Percentiles rank a stretch among this genome's conserved stretches.
Conservation (phyloP, 2,329 filamentous ascomycete genomes). For the Raffaelea albimanens region DNA sequence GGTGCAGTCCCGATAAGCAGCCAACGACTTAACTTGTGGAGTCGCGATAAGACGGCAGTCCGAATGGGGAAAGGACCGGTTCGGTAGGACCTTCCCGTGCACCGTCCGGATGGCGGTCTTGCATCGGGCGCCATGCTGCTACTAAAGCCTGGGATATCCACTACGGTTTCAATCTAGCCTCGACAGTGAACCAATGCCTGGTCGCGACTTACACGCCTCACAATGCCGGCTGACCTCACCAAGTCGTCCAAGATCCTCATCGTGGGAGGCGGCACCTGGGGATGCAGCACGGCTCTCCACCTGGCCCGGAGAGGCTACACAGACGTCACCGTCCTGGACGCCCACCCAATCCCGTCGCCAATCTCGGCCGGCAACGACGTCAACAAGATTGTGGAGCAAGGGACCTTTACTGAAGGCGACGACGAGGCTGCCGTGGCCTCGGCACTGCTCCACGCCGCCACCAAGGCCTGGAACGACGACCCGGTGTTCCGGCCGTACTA, state of each 20-base stretch:
- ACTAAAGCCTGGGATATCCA: too few species aligned
- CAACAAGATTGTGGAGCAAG: neutral
- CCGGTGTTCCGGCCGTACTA: constrained; percentile 2
- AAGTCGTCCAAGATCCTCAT: neutral
- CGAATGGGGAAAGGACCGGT: neutral
- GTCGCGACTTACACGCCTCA: too few species aligned
- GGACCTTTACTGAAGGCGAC: neutral
- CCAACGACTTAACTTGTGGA: too few species aligned
- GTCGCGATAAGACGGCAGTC: neutral
- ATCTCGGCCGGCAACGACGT: constrained; percentile 1
- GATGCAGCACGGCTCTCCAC: constrained; percentile 2
- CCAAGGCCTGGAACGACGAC: neutral
- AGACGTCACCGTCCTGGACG: constrained; percentile 7
- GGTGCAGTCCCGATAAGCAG: too few species aligned
- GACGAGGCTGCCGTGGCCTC: neutral
- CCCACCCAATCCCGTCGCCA: neutral
- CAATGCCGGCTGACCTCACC: neutral
- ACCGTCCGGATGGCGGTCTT: too few species aligned
- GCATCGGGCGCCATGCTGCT: too few species aligned
- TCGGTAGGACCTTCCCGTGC: neutral
- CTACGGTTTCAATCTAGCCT: too few species aligned
- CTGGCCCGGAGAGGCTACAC: neutral
- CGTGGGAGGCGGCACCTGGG: neutral
- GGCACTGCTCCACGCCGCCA: neutral
- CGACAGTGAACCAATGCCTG: too few species aligned